Evolutionary conservation across 2,329 filamentous ascomycete genomes (phyloP).

Genomic region (Pezicula neosporulosa): DNA sequence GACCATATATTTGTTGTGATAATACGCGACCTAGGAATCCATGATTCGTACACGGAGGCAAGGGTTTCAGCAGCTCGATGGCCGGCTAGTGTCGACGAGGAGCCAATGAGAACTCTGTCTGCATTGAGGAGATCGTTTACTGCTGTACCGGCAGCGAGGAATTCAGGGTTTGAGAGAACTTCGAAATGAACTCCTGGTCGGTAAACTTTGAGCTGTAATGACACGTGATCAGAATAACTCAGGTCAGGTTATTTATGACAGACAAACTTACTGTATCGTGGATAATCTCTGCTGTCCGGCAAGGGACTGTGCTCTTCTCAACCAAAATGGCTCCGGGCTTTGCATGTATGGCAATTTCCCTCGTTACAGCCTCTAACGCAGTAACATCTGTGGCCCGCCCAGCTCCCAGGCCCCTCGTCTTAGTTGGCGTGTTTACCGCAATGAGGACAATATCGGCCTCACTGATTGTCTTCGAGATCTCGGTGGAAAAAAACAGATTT

Average conservation of each 20-base stretch:
- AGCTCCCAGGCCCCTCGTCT: slow-evolving; percentile 64
- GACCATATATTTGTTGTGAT: slow-evolving; percentile 73
- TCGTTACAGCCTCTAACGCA: slow-evolving; percentile 66
- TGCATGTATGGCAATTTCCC: slow-evolving; percentile 64
- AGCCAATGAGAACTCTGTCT: slow-evolving; percentile 74
- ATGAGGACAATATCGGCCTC: slow-evolving; percentile 73
- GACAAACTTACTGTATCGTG: slow-evolving; percentile 55
- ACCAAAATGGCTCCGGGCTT: slow-evolving; percentile 69
- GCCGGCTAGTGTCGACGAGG: slow-evolving; percentile 55
- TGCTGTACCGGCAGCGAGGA: slow-evolving; percentile 74
- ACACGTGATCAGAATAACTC: slow-evolving; percentile 17
- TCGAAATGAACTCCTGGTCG: slow-evolving; percentile 66
- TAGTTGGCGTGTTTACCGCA: slow-evolving; percentile 78
- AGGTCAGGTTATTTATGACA: slow-evolving; percentile 4
- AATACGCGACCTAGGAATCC: slow-evolving; percentile 66
- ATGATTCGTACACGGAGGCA: slow-evolving; percentile 63
- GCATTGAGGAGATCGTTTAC: slow-evolving; percentile 67
- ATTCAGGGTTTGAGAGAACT: slow-evolving; percentile 79
- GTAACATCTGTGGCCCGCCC: slow-evolving; percentile 71
- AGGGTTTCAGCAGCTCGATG: slow-evolving; percentile 60
- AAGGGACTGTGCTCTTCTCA: slow-evolving; percentile 80
- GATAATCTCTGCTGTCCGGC: slow-evolving; percentile 68
- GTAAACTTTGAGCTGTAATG: slow-evolving; percentile 50
- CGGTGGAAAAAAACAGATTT: slow-evolving; percentile 73
- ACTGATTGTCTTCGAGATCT: slow-evolving; percentile 57